phyloP scores from a whole-genome alignment of 441 rosid species.

The Eruca vesicaria region DNA sequence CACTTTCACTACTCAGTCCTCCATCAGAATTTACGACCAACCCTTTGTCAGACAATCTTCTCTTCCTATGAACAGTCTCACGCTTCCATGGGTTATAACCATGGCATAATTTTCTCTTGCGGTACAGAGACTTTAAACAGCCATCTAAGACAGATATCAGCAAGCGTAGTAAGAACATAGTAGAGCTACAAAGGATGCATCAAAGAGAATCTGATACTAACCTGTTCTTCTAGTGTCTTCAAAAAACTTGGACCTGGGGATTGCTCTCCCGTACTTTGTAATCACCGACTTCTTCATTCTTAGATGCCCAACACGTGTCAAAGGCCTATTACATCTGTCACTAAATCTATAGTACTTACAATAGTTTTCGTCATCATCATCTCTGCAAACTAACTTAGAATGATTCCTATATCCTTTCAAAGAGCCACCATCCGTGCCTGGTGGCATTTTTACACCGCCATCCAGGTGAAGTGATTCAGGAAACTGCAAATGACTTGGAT shows the following conservation, averaged over 20 bases:
- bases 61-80: conserved; percentile 41
- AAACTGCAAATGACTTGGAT: conserved; percentile 34
- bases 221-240: conserved; percentile 48
- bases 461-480: conserved; percentile 35
- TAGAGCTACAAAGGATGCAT: background rate
- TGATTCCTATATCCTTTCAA: conserved; percentile 40
- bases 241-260: conserved; percentile 44
- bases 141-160: conserved; percentile 6
- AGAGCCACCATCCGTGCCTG: conserved; percentile 28
- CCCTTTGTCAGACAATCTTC: conserved; percentile 41
- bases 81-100: conserved; percentile 35
- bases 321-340: conserved; percentile 45
- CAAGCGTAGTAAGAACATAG: conserved; percentile 7
- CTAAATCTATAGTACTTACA: conserved; percentile 43
- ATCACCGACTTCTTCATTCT: conserved; percentile 44
- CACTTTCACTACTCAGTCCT: conserved; percentile 58
- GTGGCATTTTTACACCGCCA: conserved; percentile 38
- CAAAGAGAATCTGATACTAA: conserved; percentile 24
- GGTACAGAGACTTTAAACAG: conserved; percentile 28
- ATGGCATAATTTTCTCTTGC: conserved; percentile 44
- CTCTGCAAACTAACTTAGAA: conserved; percentile 59
- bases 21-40: conserved; percentile 49
- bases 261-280: conserved; percentile 48
- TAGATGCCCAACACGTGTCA: conserved; percentile 39
- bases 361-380: conserved; percentile 56